These are phyloP conservation scores for Clitoria ternatea DNA, from an alignment of 306 rosid genomes.

Conservation along the genomic window DNA sequence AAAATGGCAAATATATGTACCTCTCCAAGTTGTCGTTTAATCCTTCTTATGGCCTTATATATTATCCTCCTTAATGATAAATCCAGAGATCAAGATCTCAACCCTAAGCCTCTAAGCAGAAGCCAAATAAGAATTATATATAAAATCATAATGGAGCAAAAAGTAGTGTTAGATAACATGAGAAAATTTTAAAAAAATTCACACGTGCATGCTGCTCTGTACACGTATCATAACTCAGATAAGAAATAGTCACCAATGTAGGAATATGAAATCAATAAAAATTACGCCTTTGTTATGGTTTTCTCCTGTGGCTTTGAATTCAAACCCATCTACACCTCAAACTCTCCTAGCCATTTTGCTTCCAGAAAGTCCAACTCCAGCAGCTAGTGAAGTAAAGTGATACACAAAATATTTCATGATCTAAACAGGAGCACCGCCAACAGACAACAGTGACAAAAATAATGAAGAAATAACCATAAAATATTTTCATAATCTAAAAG, in stretches of 20 bases:
- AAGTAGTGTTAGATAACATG: neutral
- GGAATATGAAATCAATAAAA: constrained; percentile 25
- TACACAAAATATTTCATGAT: neutral
- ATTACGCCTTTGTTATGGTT: constrained; percentile 60
- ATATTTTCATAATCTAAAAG: too few relatives aligned
- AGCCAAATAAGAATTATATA: constrained; percentile 14
- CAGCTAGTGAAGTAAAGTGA: constrained; percentile 37
- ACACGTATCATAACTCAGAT: constrained; percentile 3
- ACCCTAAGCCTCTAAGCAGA: constrained; percentile 70
- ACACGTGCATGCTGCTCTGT: constrained; percentile 6
- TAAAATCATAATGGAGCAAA: neutral
- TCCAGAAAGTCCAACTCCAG: constrained; percentile 66
- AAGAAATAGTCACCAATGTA: constrained; percentile 17
- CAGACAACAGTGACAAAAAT: too few relatives aligned
- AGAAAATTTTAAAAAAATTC: constrained; percentile 13
- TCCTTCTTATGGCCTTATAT: constrained; percentile 89
- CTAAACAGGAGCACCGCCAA: neutral
- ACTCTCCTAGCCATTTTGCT: constrained; percentile 69
- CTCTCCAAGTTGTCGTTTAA: constrained; percentile 66
- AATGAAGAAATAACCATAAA: too few relatives aligned
- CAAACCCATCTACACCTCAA: constrained; percentile 57
- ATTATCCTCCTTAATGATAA: constrained; percentile 70
- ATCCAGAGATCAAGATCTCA: constrained; percentile 81
- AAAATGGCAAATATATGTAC: constrained; percentile 38
- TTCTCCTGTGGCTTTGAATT: constrained; percentile 53